Evolutionary conservation across 768 basidiomycete species (phyloP), one percentile per base, ranked within the genome.

Genomic region (Mycena vulgaris): DNA sequence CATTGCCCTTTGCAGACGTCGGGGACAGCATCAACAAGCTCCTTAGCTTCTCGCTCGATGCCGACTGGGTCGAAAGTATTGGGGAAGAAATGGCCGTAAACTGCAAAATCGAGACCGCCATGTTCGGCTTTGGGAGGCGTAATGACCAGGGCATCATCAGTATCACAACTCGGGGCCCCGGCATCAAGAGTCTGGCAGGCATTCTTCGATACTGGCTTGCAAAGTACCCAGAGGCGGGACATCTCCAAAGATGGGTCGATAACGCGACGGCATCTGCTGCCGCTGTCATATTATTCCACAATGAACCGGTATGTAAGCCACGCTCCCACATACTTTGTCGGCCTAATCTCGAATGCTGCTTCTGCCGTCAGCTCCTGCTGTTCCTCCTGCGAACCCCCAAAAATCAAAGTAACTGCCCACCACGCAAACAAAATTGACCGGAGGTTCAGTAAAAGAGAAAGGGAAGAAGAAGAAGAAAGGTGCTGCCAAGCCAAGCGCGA

Each of bases 71-170:
- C n/a, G 23, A 52, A 21, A 16, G 27, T 21, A 39, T 53, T 23
- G 58, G 48, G 35, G 58, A 68, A 62, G 58, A 61, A 35, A 40
- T 28, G 6, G 27, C 66, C 16, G 35, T 61, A 9, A 55, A 61
- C 39, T 5, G 37, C 23, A 49, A 52, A 33, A 27, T 68, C 31
- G 37, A 33, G 33, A 25, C 6, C 47, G 42, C 59, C 2, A n/a
- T 61, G 3, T 30, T 8, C 37, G 45, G 28, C 2, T 61, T 47
- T 25, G 59, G 45, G 1, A 17, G 21, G 5, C 30, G 30, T 2
- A 17, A 27, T 9, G 25, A 21, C 13, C 45, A 61, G 21, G 30
- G 59, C 7, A 61, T 23, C 4, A 48, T 47, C 47, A 31, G 21
- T 2, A 61, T 61, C 30, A 6, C 59, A 3, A 47, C 59, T 49